Evolutionary conservation across 2,329 filamentous ascomycete species (phyloP), one percentile per base, ranked within the genome.

Genomic region (Orbilia oligospora): DNA sequence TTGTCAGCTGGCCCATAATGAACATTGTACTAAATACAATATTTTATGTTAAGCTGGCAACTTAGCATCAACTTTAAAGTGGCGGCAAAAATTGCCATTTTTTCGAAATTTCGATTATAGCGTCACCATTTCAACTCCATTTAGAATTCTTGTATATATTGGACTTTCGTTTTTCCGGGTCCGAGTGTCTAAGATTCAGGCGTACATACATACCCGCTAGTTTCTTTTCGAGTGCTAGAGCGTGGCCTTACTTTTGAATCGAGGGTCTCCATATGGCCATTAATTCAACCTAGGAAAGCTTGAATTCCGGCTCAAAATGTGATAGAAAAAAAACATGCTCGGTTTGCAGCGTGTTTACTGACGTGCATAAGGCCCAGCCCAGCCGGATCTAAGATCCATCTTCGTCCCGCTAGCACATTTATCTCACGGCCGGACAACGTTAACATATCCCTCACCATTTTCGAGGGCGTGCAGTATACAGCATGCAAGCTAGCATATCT

Each of bases 51-150:
- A 14, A 38, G 4, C 36, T 10, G 18, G 9, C 24, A 6, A n/a
- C 18, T 41, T 61, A 61, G 18, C 12, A 24, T 18, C 10, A 41
- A 44, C 24, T 24, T 30, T 30, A 3, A 30, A 30, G 27, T 30
- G 38, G 18, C 55, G 24, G 55, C 33, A 44, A 61, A 61, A 38
- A n/a, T 38, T 56, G 53, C 53, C 53, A 56, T 9, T 27, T 16
- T 56, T 56, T 36, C 27, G 8, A 27, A n/a, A n/a, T n/a, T 36
- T 56, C 33, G 18, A 56, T 20, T 20, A 30, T 36, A 2, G 14
- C 41, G 9, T 5, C 14, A 46, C 27, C 6, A 30, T 30, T 12
- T 12, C 27, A 20, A 27, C 2, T 14, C 22, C 27, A 30, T 33
- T 27, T 18, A 27, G 24, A 14, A 30, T 41, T 36, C 20, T 20